A percentile compares a stretch with the other conserved stretches of the same genome.
Evolutionary conservation across 129 eudicot species (phyloP).

Genomic region (Artemisia argyi): DNA sequence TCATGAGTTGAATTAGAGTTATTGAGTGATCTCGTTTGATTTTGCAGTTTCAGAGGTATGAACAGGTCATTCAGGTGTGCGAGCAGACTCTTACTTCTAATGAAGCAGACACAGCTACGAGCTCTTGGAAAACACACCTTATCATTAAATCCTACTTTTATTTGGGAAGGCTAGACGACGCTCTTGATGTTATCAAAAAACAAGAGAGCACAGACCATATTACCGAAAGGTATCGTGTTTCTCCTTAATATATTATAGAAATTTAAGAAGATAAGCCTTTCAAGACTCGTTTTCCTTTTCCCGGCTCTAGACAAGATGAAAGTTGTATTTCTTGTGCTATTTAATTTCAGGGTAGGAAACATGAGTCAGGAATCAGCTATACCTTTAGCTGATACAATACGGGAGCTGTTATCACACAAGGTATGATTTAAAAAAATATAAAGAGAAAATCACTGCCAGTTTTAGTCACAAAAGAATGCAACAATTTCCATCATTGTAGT

Average conservation of each 20-base stretch:
- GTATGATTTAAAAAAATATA: slow-evolving; percentile 31
- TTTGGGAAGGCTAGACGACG: slow-evolving; percentile 85
- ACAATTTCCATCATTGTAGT: background rate
- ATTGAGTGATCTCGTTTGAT: slow-evolving; percentile 1
- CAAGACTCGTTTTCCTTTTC: background rate
- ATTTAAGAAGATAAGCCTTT: background rate
- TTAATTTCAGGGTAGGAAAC: slow-evolving; percentile 48
- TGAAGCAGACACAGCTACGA: slow-evolving; percentile 33
- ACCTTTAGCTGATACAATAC: slow-evolving; percentile 66
- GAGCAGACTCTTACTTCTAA: slow-evolving; percentile 56
- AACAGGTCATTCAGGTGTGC: slow-evolving; percentile 72
- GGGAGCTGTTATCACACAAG: slow-evolving; percentile 64
- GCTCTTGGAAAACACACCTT: slow-evolving; percentile 49
- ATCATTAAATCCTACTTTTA: slow-evolving; percentile 63
- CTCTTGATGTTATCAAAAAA: slow-evolving; percentile 63
- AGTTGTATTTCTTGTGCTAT: slow-evolving; percentile 11
- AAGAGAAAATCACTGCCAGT: background rate
- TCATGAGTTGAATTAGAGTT: background rate
- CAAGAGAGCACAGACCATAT: slow-evolving; percentile 47
- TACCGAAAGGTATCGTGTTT: slow-evolving; percentile 37
- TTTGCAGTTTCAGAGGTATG: slow-evolving; percentile 74
- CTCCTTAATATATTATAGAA: background rate
- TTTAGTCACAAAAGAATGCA: background rate
- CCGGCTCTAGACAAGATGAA: background rate
- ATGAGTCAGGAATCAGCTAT: slow-evolving; percentile 43